Evolutionary conservation across 345 rosid genomes (phyloP).

Genomic region (Rhodamnia rubescens): DNA sequence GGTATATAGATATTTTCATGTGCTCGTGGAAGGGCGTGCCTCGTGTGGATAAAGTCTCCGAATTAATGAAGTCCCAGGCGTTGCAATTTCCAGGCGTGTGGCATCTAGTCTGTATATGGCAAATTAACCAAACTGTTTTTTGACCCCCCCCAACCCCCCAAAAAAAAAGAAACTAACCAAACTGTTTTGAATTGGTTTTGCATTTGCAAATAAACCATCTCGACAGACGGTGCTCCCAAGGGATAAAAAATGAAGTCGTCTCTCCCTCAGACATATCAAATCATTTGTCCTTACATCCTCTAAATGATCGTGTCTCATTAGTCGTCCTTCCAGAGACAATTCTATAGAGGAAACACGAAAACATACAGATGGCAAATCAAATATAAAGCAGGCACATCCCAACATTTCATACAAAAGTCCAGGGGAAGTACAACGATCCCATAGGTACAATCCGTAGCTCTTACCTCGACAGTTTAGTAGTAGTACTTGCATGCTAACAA

Average conservation of each 20-base stretch:
- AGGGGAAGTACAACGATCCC: background rate
- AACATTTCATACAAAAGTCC: background rate
- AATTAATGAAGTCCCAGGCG: too few relatives aligned
- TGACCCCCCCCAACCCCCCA: too few relatives aligned
- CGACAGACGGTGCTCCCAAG: background rate
- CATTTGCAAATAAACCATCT: background rate
- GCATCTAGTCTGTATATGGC: background rate
- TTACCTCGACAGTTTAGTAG: background rate
- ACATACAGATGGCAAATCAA: background rate
- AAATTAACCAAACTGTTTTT: background rate
- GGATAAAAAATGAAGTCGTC: background rate
- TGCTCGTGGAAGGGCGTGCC: too few relatives aligned
- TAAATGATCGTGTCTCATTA: background rate
- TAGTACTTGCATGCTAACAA: background rate
- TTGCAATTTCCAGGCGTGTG: too few relatives aligned
- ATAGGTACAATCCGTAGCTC: background rate
- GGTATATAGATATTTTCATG: too few relatives aligned
- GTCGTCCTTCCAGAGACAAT: background rate
- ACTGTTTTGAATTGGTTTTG: background rate
- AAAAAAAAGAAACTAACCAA: too few relatives aligned
- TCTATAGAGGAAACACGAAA: background rate
- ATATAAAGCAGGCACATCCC: background rate
- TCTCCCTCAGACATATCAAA: background rate
- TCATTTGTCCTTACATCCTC: background rate
- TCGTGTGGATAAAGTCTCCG: too few relatives aligned